Evolutionary conservation across 345 rosid genomes (phyloP).

Genomic region (Linum trigynum): DNA sequence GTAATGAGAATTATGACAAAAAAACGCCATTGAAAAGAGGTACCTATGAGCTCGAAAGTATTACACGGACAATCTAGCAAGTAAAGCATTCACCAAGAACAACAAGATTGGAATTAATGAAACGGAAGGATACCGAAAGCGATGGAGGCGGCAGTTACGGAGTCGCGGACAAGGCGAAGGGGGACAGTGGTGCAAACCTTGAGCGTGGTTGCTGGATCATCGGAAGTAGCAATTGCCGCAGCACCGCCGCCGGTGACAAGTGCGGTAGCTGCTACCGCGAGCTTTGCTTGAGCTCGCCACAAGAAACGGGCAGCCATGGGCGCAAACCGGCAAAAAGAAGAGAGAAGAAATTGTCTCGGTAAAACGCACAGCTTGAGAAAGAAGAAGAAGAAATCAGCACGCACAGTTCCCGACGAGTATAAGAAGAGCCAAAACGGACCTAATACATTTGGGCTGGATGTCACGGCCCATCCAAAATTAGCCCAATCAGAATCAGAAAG

Average conservation of each 20-base stretch:
- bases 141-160: constrained; percentile 73
- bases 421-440: not conserved
- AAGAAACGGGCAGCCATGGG: constrained; percentile 59
- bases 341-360: too few species aligned
- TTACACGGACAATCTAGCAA: not conserved
- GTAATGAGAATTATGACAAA: not conserved
- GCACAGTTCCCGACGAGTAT: not conserved
- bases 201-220: constrained; percentile 53
- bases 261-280: constrained; percentile 50
- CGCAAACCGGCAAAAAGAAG: not conserved
- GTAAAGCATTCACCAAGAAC: not conserved
- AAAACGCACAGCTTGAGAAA: not conserved
- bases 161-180: constrained; percentile 53
- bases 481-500: too few species aligned
- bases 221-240: constrained; percentile 56
- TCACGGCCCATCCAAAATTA: not conserved
- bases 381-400: not conserved
- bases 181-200: constrained; percentile 82
- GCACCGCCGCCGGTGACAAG: constrained; percentile 52
- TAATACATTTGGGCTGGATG: not conserved
- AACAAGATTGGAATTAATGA: not conserved
- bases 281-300: constrained; percentile 53
- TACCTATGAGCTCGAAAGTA: not conserved
- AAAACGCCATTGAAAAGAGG: not conserved
- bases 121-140: constrained; percentile 51